Conservation (phyloP, 2,329 filamentous ascomycete genomes). For the Alternaria metachromatica region DNA sequence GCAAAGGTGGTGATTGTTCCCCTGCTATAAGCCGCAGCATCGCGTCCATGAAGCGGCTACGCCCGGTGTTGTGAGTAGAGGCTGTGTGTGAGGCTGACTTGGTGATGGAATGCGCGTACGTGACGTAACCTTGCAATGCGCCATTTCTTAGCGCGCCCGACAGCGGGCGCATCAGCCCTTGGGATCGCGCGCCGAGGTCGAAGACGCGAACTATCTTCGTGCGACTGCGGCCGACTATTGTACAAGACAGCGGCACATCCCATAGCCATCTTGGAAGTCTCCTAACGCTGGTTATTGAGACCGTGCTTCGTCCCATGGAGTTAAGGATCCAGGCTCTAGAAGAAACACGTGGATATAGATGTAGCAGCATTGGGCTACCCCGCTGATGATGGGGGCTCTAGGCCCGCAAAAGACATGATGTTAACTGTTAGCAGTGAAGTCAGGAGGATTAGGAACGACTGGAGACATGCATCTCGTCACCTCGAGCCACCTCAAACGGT, state of each 20-base stretch:
- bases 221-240: background rate
- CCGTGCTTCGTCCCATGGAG: background rate
- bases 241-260: background rate
- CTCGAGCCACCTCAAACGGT: background rate
- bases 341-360: background rate
- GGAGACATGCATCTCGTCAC: background rate
- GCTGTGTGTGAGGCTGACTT: background rate
- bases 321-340: background rate
- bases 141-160: background rate
- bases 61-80: background rate
- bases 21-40: background rate
- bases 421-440: background rate
- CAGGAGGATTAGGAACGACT: background rate
- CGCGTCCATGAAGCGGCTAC: background rate
- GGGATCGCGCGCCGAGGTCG: background rate
- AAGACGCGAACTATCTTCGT: background rate
- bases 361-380: background rate
- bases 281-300: background rate
- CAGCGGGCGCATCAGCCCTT: background rate
- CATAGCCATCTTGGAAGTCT: background rate
- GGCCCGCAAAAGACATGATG: background rate
- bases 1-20: background rate
- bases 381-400: background rate
- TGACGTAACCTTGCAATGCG: background rate
- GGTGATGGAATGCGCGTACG: background rate